Percentiles rank a stretch among this genome's conserved stretches.
These are phyloP conservation scores for Ocimum tenuiflorum DNA, from an alignment of 257 asterid genomes.

Conservation along the genomic window DNA sequence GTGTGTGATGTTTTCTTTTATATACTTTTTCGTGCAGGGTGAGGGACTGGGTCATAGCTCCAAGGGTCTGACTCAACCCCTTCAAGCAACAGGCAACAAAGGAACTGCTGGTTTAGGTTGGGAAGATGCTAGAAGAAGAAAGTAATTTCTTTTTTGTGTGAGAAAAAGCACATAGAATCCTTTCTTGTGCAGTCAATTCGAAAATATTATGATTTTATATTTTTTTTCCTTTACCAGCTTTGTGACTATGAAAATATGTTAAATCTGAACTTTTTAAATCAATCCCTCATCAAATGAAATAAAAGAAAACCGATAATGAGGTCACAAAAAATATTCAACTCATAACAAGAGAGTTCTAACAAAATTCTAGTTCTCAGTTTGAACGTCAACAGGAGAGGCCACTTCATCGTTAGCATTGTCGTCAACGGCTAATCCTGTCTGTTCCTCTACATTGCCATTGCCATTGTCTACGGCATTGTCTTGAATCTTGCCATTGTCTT, in stretches of 20 bases:
- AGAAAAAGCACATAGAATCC: too few relatives aligned
- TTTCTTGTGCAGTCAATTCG: too few relatives aligned
- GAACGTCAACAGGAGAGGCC: constrained; percentile 24
- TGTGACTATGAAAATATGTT: not conserved
- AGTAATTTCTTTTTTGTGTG: not conserved
- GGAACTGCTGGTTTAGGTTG: constrained; percentile 94
- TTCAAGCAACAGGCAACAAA: constrained; percentile 68
- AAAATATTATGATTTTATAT: too few relatives aligned
- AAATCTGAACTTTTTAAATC: not conserved
- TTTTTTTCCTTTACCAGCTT: too few relatives aligned
- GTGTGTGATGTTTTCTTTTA: not conserved
- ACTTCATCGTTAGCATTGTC: constrained; percentile 26
- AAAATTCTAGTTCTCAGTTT: constrained; percentile 24
- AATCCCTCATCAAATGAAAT: not conserved
- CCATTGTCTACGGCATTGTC: not conserved
- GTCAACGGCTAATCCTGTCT: constrained; percentile 28
- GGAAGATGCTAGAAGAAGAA: constrained; percentile 46
- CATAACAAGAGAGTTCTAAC: not conserved
- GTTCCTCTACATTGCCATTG: constrained; percentile 28
- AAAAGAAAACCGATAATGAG: not conserved
- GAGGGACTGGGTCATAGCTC: constrained; percentile 65
- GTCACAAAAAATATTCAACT: not conserved
- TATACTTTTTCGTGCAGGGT: constrained; percentile 42
- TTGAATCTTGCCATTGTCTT: constrained; percentile 4
- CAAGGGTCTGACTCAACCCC: constrained; percentile 71